These are phyloP conservation scores for Camellia granthamiana DNA, from an alignment of 148 eudicot genomes.

Conservation along the genomic window DNA sequence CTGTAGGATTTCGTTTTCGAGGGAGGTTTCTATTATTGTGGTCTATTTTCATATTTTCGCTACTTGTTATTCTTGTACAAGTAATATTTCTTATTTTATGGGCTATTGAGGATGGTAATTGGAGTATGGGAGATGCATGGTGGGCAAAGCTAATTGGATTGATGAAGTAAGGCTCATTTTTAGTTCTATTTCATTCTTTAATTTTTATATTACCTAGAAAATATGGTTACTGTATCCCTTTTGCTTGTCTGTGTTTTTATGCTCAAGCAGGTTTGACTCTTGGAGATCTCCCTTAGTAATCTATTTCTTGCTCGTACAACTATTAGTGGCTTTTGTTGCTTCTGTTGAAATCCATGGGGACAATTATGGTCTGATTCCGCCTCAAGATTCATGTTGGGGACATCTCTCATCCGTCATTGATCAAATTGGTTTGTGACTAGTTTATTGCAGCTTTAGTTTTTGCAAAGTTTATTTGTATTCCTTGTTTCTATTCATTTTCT, in stretches of 20 bases:
- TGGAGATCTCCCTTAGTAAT: slow-evolving; percentile 61
- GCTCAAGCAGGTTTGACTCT: slow-evolving; percentile 52
- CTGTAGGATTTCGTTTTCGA: slow-evolving; percentile 58
- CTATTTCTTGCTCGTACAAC: slow-evolving; percentile 52
- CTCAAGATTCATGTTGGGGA: slow-evolving; percentile 53
- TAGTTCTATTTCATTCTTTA: slow-evolving; percentile 14
- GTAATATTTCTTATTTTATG: slow-evolving; percentile 48
- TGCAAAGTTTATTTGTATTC: not conserved
- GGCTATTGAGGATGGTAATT: slow-evolving; percentile 45
- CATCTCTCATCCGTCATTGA: slow-evolving; percentile 39
- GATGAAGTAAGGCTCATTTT: slow-evolving; percentile 52
- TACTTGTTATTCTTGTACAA: slow-evolving; percentile 57
- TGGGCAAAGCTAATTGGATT: slow-evolving; percentile 82
- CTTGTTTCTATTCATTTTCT: not conserved
- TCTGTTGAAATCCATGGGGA: slow-evolving; percentile 45
- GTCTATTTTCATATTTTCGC: slow-evolving; percentile 62
- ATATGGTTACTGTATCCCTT: slow-evolving; percentile 5
- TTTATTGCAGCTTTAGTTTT: not conserved
- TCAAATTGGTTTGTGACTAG: slow-evolving; percentile 48
- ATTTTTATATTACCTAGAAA: not conserved
- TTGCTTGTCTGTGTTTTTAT: slow-evolving; percentile 18
- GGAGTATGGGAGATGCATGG: slow-evolving; percentile 53
- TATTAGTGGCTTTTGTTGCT: slow-evolving; percentile 52
- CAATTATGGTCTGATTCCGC: slow-evolving; percentile 41
- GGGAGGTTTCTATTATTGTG: slow-evolving; percentile 49